Evolutionary conservation across 495 filamentous ascomycete species (phyloP).

Genomic region (Baudoinia panamericana): DNA sequence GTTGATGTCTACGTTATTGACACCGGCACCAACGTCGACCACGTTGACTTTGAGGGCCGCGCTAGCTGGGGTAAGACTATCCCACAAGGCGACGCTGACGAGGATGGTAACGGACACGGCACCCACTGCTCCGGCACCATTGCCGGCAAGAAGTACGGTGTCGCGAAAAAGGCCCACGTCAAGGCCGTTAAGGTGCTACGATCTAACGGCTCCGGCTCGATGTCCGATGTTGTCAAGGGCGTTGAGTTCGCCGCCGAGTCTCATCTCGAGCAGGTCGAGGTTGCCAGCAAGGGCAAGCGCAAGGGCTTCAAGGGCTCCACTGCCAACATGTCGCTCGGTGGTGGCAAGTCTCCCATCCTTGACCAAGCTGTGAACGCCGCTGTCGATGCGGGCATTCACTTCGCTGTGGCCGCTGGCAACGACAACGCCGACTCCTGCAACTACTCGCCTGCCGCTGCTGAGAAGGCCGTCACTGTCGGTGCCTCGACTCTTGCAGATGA

Average conservation of each 20-base stretch:
- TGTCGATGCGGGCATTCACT: constrained; percentile 81
- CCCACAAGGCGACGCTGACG: constrained; percentile 66
- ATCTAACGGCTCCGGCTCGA: constrained; percentile 94
- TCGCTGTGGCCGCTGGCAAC: constrained; percentile 95
- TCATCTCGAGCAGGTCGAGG: constrained; percentile 60
- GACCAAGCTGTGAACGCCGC: constrained; percentile 91
- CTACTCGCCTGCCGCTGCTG: constrained; percentile 94
- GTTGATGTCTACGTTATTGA: constrained; percentile 99
- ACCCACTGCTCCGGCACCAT: constrained; percentile 99
- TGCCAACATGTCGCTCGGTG: constrained; percentile 98
- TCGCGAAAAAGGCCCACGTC: constrained; percentile 95
- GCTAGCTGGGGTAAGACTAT: constrained; percentile 96
- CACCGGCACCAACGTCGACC: constrained; percentile 83
- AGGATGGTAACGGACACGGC: constrained; percentile 96
- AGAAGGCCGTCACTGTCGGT: constrained; percentile 89
- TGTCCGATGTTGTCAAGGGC: constrained; percentile 97
- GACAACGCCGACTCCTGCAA: constrained; percentile 98
- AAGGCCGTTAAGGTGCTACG: constrained; percentile 95
- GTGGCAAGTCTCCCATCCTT: constrained; percentile 81
- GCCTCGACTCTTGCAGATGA: constrained; percentile 86
- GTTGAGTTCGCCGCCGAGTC: constrained; percentile 84
- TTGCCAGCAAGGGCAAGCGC: constrained; percentile 63
- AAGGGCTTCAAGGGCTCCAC: constrained; percentile 97
- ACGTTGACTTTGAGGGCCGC: constrained; percentile 95
- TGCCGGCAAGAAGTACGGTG: constrained; percentile 96